Percentiles rank a stretch among this genome's conserved stretches.
Conservation (phyloP, 768 basidiomycete species). For the Rhizopogon roseolus region DNA sequence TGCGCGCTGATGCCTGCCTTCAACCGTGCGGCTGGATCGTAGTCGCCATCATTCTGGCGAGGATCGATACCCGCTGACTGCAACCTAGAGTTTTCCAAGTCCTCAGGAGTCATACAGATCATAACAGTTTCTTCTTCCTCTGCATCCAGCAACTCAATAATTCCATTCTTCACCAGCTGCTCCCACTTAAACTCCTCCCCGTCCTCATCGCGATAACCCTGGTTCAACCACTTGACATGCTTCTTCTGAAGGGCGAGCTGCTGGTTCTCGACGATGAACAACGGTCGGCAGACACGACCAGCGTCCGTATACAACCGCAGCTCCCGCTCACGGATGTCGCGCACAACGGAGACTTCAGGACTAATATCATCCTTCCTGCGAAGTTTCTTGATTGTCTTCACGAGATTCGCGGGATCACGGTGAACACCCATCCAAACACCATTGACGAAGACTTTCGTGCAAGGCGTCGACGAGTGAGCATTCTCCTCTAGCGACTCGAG, state of each 20-base stretch:
- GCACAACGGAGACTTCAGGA: conserved; percentile 93
- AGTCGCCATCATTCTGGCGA: conserved; percentile 59
- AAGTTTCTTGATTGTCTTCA: conserved; percentile 89
- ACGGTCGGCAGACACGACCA: conserved; percentile 92
- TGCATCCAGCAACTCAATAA: conserved; percentile 92
- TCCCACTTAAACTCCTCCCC: conserved; percentile 74
- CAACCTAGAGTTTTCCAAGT: conserved; percentile 79
- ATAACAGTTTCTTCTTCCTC: conserved; percentile 99
- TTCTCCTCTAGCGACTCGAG: conserved; percentile 94
- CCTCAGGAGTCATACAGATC: conserved; percentile 98
- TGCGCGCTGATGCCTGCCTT: conserved; percentile 83
- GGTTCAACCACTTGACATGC: conserved; percentile 70
- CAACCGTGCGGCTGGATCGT: conserved; percentile 83
- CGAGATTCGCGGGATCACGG: conserved; percentile 87
- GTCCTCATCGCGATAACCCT: conserved; percentile 55
- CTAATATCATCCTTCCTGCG: conserved; percentile 93
- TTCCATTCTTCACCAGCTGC: conserved; percentile 77
- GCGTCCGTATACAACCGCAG: conserved; percentile 94
- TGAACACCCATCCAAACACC: conserved; percentile 99
- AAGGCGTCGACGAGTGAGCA: conserved; percentile 74
- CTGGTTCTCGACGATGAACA: conserved; percentile 95
- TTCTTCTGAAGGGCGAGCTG: conserved; percentile 79
- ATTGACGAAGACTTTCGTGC: conserved; percentile 97
- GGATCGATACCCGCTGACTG: conserved; percentile 57
- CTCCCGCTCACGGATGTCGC: conserved; percentile 95